A percentile compares a stretch with the other conserved stretches of the same genome.
phyloP scores from a whole-genome alignment of 1,284 basidiomycete genomes.

The Ganoderma lucidum region DNA sequence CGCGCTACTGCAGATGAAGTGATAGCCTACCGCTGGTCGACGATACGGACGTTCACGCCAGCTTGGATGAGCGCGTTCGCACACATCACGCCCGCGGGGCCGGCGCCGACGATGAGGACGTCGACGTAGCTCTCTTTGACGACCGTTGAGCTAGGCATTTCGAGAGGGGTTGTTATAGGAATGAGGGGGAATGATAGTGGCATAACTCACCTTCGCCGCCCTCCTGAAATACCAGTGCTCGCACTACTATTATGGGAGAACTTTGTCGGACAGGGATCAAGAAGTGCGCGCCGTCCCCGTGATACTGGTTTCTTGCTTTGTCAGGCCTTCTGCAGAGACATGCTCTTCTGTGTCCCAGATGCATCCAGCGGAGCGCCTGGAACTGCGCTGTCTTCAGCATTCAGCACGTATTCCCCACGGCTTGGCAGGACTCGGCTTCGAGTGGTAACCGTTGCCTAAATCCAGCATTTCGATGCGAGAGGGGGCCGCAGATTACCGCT shows the following conservation, averaged over 20 bases:
- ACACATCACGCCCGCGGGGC: constrained; percentile 69
- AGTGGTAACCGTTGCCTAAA: background rate
- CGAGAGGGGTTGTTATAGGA: too few relatives aligned
- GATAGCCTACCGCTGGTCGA: constrained; percentile 65
- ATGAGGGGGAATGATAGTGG: too few relatives aligned
- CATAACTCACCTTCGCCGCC: background rate
- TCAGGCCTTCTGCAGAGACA: background rate
- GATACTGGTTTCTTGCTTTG: background rate
- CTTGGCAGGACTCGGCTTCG: background rate
- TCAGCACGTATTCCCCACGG: background rate
- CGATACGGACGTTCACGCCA: constrained; percentile 67
- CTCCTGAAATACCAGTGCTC: background rate
- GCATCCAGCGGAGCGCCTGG: background rate
- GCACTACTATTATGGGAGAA: background rate
- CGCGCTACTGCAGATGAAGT: background rate
- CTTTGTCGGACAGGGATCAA: background rate
- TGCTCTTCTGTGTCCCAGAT: background rate
- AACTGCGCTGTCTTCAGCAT: background rate
- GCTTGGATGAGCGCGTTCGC: constrained; percentile 67
- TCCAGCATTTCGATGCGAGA: background rate
- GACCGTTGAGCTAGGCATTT: background rate
- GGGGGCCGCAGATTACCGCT: background rate
- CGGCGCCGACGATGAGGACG: constrained; percentile 65
- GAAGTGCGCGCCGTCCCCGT: background rate
- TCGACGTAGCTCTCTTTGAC: constrained; percentile 48